Evolutionary conservation across 768 basidiomycete species (phyloP).

Genomic region (Xerocomellus chrysenteron): DNA sequence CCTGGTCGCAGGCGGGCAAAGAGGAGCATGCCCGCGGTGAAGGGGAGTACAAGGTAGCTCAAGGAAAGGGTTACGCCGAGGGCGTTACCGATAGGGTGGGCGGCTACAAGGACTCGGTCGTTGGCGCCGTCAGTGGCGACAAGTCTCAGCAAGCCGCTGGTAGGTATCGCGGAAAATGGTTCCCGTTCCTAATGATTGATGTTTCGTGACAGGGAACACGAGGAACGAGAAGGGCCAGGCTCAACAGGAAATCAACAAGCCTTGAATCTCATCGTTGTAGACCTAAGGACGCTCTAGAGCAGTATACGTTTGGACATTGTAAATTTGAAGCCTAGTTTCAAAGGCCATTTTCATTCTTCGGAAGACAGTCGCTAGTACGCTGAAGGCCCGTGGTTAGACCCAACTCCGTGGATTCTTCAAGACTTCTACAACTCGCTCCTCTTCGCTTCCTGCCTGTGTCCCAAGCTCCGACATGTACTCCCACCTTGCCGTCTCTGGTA

Average conservation of each 20-base stretch:
- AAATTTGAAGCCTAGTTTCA: not conserved
- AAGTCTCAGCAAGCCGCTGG: slow-evolving; percentile 49
- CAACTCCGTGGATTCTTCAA: slow-evolving; percentile 65
- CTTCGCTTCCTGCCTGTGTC: slow-evolving; percentile 56
- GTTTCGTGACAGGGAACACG: slow-evolving; percentile 42
- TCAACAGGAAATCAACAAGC: slow-evolving; percentile 54
- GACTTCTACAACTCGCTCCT: slow-evolving; percentile 60
- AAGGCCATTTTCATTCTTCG: not conserved
- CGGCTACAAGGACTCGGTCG: slow-evolving; percentile 54
- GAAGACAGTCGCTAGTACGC: not conserved
- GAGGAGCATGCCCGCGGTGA: slow-evolving; percentile 52
- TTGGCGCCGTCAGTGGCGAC: slow-evolving; percentile 59
- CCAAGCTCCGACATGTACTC: slow-evolving; percentile 85
- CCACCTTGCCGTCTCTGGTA: slow-evolving; percentile 87
- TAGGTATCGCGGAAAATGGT: slow-evolving; percentile 17
- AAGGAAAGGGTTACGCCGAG: slow-evolving; percentile 50
- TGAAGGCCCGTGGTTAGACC: slow-evolving; percentile 32
- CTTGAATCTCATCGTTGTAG: not conserved
- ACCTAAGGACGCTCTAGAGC: not conserved
- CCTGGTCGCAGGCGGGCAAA: slow-evolving; percentile 46
- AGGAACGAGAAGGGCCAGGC: slow-evolving; percentile 53
- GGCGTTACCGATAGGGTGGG: slow-evolving; percentile 43
- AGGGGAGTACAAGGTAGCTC: slow-evolving; percentile 45
- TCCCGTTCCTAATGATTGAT: not conserved
- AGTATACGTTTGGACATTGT: slow-evolving; percentile 1